Conservation (phyloP, 768 basidiomycete genomes). For the Tricholoma matsutake region DNA sequence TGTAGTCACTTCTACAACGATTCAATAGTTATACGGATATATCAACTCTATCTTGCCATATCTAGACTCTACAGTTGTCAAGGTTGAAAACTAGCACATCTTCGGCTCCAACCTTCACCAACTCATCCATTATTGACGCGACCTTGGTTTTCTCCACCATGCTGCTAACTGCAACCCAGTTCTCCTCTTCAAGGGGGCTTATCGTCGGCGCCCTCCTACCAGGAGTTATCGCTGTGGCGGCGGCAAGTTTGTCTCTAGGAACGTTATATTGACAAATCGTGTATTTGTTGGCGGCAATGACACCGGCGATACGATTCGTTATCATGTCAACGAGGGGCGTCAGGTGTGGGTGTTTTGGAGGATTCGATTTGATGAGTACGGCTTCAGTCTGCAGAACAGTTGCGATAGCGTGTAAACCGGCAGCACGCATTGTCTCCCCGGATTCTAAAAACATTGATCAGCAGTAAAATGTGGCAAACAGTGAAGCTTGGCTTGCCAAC, state of each 20-base stretch:
- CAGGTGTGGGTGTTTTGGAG: slow-evolving; percentile 59
- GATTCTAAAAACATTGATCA: slow-evolving; percentile 59
- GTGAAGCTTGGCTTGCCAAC: slow-evolving; percentile 57
- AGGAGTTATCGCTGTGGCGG: slow-evolving; percentile 74
- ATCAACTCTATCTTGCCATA: neutral
- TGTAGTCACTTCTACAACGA: too few relatives aligned
- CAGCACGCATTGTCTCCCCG: slow-evolving; percentile 99
- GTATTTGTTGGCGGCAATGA: slow-evolving; percentile 83
- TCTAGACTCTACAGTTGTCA: slow-evolving; percentile 89
- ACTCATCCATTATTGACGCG: slow-evolving; percentile 85
- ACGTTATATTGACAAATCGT: slow-evolving; percentile 94
- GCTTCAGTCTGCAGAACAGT: slow-evolving; percentile 84
- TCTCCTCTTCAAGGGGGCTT: slow-evolving; percentile 73
- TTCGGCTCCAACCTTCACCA: slow-evolving; percentile 81
- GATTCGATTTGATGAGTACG: slow-evolving; percentile 82
- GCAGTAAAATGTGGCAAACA: neutral
- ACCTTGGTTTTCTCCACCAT: slow-evolving; percentile 86
- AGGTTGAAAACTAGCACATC: slow-evolving; percentile 89
- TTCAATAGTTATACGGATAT: neutral
- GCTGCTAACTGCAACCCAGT: slow-evolving; percentile 88
- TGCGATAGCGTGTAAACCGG: slow-evolving; percentile 89
- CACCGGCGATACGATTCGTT: slow-evolving; percentile 86
- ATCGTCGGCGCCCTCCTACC: slow-evolving; percentile 89
- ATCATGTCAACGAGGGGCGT: slow-evolving; percentile 72
- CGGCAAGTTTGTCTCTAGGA: slow-evolving; percentile 54